Evolutionary conservation across 441 rosid genomes (phyloP), one percentile per base, ranked within the genome.

Genomic region (Mallotus repandus): DNA sequence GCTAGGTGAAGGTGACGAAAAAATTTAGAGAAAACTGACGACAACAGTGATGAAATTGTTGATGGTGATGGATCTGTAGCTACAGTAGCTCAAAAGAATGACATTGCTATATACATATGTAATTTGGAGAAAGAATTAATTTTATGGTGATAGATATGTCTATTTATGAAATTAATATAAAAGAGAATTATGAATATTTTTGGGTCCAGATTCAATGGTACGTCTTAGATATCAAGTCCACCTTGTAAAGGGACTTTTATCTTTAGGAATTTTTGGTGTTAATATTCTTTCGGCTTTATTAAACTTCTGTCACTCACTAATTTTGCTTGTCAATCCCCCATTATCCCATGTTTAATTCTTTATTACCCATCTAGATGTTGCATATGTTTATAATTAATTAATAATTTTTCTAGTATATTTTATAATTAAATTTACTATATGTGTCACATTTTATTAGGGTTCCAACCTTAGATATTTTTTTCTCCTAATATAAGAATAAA

Each of bases 151-250:
- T 58, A 1, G n/a, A 1, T 41, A 73, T 58, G 13, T 59, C 70
- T 18, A 32, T 38, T 67, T 32, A 50, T 46, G 10, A 49, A 77
- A 75, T 55, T 4, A 70, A 69, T 58, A 60, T 11, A 29, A 9
- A 46, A 25, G 59, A 16, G 4, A 54, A 55, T 71, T 69, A 56
- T 41, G 12, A 58, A 15, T 0, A 48, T 64, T 25, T n/a, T 22
- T 53, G 15, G 25, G 88, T 81, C 88, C 38, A 82, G 81, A 83
- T 85, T 82, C 84, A 85, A 69, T 79, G 88, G 74, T 60, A 29
- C 70, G 25, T 72, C 68, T 73, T 70, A 19, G 21, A 41, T 53
- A 19, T 72, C 54, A 57, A 52, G 72, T 77, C 74, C 72, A 71
- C 69, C 52, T 9, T 41, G 35, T 68, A 50, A 25, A 72, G 41